Evolutionary conservation across 225 moss, liverwort and hornwort genomes (phyloP), one percentile per base, ranked within the genome.

Genomic region (Lunularia cruciata): DNA sequence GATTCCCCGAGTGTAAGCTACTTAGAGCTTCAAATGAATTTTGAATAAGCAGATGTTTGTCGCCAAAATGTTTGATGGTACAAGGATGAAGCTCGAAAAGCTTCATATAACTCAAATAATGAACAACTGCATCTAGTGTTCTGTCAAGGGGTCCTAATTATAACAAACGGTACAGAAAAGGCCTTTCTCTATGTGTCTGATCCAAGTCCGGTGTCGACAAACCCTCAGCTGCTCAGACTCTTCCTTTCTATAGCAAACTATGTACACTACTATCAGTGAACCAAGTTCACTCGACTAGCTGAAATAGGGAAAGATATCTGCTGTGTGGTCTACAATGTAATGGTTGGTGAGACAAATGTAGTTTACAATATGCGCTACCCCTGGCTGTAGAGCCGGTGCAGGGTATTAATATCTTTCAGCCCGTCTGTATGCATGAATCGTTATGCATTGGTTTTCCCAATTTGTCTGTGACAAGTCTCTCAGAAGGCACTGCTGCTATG

Each of bases 231-330:
- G 30, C 25, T 23, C 51, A 67, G 67, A 52, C 33, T 22, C 67
- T 67, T 33, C 65, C 47, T n/a, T 51, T 12, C 6, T 1, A n/a
- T 51, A 32, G 36, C 26, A 33, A 48, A 48, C 51, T 67, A 67
- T 67, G 10, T 67, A 67, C 67, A 67, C 33, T 16, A 37, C 8
- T 67, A 52, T 48, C 51, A 35, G 23, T 48, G 67, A 51, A 36
- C 51, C 22, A 36, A 67, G 47, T 67, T 34, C 34, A n/a, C 22
- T 33, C 20, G 13, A 18, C 36, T 34, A 19, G 51, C 19, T 10
- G 25, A 35, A 67, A 34, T 49, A 40, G 34, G 67, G 25, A 51
- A 46, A 28, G 12, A n/a, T 30, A 18, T 64, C 43, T 36, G 67
- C n/a, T 34, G 33, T 47, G 26, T 13, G 34, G 49, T 34, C 33